Base-by-base conservation (phyloP, 164 flowering plant species). In the Nymphaea thermarum region DNA sequence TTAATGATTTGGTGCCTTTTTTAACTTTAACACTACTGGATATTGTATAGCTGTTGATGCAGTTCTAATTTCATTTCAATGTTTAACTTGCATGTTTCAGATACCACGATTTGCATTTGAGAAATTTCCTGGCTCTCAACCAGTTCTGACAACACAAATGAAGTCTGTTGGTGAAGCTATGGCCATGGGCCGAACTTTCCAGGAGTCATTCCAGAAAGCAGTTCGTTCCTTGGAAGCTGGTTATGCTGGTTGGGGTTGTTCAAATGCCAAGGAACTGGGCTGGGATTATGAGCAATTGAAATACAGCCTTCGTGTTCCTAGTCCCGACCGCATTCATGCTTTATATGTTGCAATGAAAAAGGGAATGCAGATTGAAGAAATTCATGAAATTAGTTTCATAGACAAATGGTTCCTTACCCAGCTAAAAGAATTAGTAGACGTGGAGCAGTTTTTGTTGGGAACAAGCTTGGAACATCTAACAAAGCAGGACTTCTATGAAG, bases 111-210 rank as follows among this genome's bases (percentile, higher is more conserved):
- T 94, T 80, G 96, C 98, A 44, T 94, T 94, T 76, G 99, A 94
- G 82, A 94, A 94, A 68, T 94, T 94, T 68, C 98, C 98, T 63
- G 98, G 96, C 17, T 91, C 98, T 17, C 84, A 86, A 78, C 88
- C 98, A 43, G 75, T 88, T 18, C 66, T 91, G 70, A 94, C 99
- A 16, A 94, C 98, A 63, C 99, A 94, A 77, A 91, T 94, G 99
- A 94, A 94, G 75, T 91, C 98, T 61, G 99, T 94, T 71, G 97
- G 97, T 67, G 98, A 94, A 76, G 70, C 96, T 18, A 94, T 94
- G 99, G 98, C 99, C 6, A 65, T 94, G 60, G 98, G 99, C 25
- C 89, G 96, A n/a, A 91, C 99, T 64, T 94, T 94, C 75, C 99
- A 94, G 75, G 97, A 94, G 71, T 94, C 99, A 59, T 94, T 91